Percentiles rank a stretch among this genome's conserved stretches.
Evolutionary conservation across 1,284 basidiomycete genomes (phyloP).

Genomic region (Paramarasmius palmivorus): DNA sequence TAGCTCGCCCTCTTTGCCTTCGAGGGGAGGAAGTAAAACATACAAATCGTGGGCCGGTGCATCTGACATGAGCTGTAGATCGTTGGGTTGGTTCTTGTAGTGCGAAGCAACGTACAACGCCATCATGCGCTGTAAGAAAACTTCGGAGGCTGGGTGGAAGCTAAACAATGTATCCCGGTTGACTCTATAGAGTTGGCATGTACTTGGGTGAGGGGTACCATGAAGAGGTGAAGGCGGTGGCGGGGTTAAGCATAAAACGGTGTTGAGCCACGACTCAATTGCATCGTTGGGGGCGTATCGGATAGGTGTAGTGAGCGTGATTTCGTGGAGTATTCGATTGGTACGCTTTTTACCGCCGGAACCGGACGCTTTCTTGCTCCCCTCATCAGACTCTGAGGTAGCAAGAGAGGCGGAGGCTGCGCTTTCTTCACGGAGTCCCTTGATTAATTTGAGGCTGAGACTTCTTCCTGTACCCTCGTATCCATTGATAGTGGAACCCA

Average conservation of each 20-base stretch:
- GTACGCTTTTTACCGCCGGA: conserved; percentile 59
- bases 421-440: conserved; percentile 82
- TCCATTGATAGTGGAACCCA: conserved; percentile 98
- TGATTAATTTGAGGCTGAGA: conserved; percentile 95
- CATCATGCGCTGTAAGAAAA: conserved; percentile 99
- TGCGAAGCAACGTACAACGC: conserved; percentile 95
- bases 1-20: conserved; percentile 82
- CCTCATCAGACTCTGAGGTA: conserved; percentile 52
- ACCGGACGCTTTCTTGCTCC: conserved; percentile 45
- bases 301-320: conserved; percentile 95
- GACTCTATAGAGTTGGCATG: conserved; percentile 95
- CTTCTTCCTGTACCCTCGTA: conserved; percentile 99
- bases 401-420: conserved; percentile 51
- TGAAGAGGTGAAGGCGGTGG: conserved; percentile 53
- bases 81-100: conserved; percentile 99
- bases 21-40: conserved; percentile 90
- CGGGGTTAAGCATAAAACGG: conserved; percentile 92
- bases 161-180: conserved; percentile 96
- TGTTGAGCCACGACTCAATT: conserved; percentile 95
- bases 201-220: conserved; percentile 90
- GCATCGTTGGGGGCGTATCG: conserved; percentile 88
- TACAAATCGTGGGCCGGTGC: conserved; percentile 97
- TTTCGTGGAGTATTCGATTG: conserved; percentile 84
- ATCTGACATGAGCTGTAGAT: conserved; percentile 94
- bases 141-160: conserved; percentile 95